Percentiles rank a stretch among this genome's conserved stretches.
These are phyloP conservation scores for Triticum monococcum DNA, from an alignment of 176 grass and related monocot genomes.

Conservation along the genomic window DNA sequence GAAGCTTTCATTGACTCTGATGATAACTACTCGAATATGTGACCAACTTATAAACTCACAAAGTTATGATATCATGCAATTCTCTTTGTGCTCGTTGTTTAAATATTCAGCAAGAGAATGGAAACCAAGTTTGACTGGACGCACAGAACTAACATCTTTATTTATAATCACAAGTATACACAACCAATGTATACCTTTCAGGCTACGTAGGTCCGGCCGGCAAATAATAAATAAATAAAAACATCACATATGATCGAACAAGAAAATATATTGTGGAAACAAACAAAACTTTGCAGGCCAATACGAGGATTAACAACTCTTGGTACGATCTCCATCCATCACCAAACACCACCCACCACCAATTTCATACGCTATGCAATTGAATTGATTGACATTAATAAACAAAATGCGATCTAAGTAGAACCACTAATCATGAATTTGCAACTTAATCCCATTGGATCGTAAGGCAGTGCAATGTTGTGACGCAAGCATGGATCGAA, in stretches of 20 bases:
- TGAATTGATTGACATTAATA: background rate
- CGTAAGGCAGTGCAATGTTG: background rate
- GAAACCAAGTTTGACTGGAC: background rate
- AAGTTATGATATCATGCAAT: background rate
- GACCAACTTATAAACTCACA: too few relatives aligned
- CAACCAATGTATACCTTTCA: background rate
- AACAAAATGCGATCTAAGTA: constrained; percentile 10
- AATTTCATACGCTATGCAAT: background rate
- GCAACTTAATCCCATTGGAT: constrained; percentile 14
- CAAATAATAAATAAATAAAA: background rate
- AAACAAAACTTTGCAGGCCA: constrained; percentile 47
- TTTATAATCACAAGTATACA: background rate
- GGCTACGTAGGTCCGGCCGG: background rate
- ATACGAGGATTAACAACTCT: constrained; percentile 27
- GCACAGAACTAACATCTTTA: background rate
- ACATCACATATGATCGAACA: background rate
- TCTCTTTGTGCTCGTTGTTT: background rate
- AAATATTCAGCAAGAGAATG: background rate
- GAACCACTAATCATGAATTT: background rate
- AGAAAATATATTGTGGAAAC: background rate
- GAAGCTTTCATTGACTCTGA: too few relatives aligned
- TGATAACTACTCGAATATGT: too few relatives aligned
- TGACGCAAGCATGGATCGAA: background rate
- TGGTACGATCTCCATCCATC: constrained; percentile 13
- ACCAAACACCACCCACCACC: background rate